Evolutionary conservation across 352 stramenopile genomes (phyloP).

Genomic region (Elongisporangium anandrum): DNA sequence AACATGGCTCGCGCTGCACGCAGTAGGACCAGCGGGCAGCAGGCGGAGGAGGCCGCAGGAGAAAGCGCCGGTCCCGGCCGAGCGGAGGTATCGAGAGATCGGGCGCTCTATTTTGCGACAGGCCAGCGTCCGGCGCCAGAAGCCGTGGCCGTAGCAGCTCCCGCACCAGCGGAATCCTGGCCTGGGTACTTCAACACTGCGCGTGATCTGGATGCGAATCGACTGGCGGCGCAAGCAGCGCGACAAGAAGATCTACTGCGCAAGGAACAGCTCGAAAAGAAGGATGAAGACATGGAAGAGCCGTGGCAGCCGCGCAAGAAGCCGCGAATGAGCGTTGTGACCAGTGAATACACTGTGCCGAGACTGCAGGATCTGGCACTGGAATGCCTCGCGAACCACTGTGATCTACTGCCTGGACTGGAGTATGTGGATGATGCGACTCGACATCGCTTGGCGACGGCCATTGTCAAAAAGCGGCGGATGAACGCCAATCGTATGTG

Average conservation of each 20-base stretch:
- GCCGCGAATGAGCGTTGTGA: conserved; percentile 39
- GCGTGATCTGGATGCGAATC: conserved; percentile 53
- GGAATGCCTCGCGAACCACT: conserved; percentile 49
- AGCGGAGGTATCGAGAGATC: conserved; percentile 30
- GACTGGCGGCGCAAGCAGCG: conserved; percentile 49
- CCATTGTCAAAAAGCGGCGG: conserved; percentile 48
- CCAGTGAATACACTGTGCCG: conserved; percentile 40
- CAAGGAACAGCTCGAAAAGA: conserved; percentile 16
- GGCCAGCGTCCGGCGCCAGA: conserved; percentile 7
- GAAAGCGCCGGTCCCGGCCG: conserved; percentile 10
- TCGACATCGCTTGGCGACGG: conserved; percentile 51
- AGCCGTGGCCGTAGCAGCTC: not conserved
- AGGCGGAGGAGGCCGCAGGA: not conserved
- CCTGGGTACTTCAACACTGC: conserved; percentile 77
- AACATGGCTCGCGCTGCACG: not conserved
- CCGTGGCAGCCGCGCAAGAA: conserved; percentile 49
- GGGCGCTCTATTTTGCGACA: conserved; percentile 47
- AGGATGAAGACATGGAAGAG: conserved; percentile 6
- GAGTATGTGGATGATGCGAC: conserved; percentile 65
- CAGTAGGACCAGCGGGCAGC: not conserved
- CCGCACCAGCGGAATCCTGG: conserved; percentile 37
- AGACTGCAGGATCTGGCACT: conserved; percentile 53
- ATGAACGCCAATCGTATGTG: conserved; percentile 49
- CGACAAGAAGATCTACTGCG: conserved; percentile 49
- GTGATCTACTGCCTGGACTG: conserved; percentile 61